Evolutionary conservation across 345 rosid genomes (phyloP).

Genomic region (Aquilaria yunnanensis): DNA sequence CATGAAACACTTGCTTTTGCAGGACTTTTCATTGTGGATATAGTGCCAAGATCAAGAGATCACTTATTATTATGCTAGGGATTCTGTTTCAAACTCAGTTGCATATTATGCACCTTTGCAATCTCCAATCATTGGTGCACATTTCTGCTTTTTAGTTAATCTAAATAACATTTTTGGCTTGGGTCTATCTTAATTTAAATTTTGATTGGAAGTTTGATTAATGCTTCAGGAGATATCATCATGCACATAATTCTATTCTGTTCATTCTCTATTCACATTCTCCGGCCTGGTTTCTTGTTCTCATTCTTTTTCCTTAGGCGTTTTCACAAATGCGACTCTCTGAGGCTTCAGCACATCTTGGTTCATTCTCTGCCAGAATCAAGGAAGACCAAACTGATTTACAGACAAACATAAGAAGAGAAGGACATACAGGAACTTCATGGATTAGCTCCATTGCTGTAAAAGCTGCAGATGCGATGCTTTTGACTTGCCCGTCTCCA

Average conservation of each 20-base stretch:
- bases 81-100: no score
- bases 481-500: conserved; percentile 90
- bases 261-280: conserved; percentile 1
- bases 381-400: conserved; percentile 64
- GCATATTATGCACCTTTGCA: no score
- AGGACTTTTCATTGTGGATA: no score
- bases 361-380: conserved; percentile 85
- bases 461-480: conserved; percentile 86
- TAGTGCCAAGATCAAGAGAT: no score
- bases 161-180: no score
- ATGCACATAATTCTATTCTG: conserved; percentile 10
- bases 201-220: background rate
- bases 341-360: conserved; percentile 96
- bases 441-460: conserved; percentile 91
- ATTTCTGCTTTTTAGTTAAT: no score
- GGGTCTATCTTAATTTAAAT: no score
- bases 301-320: conserved; percentile 47
- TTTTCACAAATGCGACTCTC: conserved; percentile 95
- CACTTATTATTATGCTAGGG: no score
- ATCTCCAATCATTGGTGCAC: no score
- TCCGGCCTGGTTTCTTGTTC: background rate
- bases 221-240: background rate
- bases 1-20: no score
- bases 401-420: conserved; percentile 55
- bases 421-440: conserved; percentile 51